phyloP scores from a whole-genome alignment of 169 alveolate species.

The Plasmodium gallinaceum region DNA sequence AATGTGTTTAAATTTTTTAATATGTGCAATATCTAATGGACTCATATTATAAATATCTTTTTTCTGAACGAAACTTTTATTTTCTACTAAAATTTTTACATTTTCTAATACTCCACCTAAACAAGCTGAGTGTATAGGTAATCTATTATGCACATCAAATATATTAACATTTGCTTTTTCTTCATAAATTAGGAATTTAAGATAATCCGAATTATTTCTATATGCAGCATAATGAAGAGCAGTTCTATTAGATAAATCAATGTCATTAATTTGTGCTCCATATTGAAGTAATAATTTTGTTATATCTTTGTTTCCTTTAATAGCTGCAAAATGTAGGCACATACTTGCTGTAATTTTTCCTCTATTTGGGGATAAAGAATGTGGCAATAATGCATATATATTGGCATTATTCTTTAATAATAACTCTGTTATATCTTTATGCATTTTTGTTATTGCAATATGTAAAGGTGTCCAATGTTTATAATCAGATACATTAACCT shows the following conservation, averaged over 20 bases:
- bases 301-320: conserved; percentile 86
- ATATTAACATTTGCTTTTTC: conserved; percentile 86
- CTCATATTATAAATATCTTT: conserved; percentile 88
- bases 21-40: conserved; percentile 85
- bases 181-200: conserved; percentile 81
- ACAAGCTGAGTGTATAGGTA: conserved; percentile 92
- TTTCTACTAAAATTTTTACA: conserved; percentile 83
- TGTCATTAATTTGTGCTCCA: conserved; percentile 86
- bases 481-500: conserved; percentile 86
- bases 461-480: conserved; percentile 91
- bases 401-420: conserved; percentile 85
- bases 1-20: conserved; percentile 77
- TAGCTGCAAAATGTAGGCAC: conserved; percentile 91
- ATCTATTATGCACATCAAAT: conserved; percentile 89
- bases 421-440: conserved; percentile 85
- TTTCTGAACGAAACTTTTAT: conserved; percentile 81
- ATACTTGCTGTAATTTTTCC: conserved; percentile 85
- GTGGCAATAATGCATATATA: conserved; percentile 83
- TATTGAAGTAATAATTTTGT: conserved; percentile 81
- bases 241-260: conserved; percentile 87
- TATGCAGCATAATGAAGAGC: conserved; percentile 89
- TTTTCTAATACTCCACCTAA: conserved; percentile 89
- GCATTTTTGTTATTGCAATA: conserved; percentile 89
- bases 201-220: conserved; percentile 84
- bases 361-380: conserved; percentile 90